Percentiles rank a stretch among this genome's conserved stretches.
Evolutionary conservation across 2,329 filamentous ascomycete species (phyloP).

Genomic region (Trichoderma sp.): DNA sequence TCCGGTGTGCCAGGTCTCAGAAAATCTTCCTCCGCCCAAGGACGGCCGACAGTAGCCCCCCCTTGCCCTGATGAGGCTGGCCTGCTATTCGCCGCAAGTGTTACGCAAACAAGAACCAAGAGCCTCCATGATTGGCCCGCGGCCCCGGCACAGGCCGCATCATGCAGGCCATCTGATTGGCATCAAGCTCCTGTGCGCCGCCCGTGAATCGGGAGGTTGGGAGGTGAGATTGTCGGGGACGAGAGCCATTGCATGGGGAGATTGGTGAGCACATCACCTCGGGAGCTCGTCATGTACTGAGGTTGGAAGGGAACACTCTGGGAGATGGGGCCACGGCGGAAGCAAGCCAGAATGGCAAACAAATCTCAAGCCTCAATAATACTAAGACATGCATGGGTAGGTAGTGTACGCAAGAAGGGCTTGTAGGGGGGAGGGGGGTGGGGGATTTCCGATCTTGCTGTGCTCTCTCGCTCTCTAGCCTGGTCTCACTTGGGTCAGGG

Average conservation of each 20-base stretch:
- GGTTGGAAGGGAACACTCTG: background rate
- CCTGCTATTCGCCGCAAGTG: background rate
- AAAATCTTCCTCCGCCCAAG: background rate
- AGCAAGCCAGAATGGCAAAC: background rate
- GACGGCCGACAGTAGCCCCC: background rate
- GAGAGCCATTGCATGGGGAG: background rate
- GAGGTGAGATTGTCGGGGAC: slow-evolving; percentile 6
- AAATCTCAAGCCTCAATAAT: background rate
- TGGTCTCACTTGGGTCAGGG: background rate
- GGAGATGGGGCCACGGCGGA: background rate
- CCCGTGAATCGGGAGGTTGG: slow-evolving; percentile 5
- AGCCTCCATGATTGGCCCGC: background rate
- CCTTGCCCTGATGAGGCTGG: background rate
- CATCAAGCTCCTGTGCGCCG: background rate
- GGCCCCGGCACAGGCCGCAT: background rate
- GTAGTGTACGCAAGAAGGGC: background rate
- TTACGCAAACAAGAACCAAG: background rate
- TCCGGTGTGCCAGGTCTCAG: background rate
- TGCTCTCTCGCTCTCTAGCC: too few species aligned
- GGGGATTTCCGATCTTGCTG: too few species aligned
- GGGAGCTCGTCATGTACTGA: too few species aligned
- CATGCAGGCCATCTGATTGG: background rate
- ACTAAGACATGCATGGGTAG: slow-evolving; percentile 18
- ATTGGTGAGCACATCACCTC: background rate
- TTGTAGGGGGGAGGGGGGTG: background rate